Evolutionary conservation across 164 flowering plant genomes (phyloP), one percentile per base, ranked within the genome.

Genomic region (Cinnamomum chago): DNA sequence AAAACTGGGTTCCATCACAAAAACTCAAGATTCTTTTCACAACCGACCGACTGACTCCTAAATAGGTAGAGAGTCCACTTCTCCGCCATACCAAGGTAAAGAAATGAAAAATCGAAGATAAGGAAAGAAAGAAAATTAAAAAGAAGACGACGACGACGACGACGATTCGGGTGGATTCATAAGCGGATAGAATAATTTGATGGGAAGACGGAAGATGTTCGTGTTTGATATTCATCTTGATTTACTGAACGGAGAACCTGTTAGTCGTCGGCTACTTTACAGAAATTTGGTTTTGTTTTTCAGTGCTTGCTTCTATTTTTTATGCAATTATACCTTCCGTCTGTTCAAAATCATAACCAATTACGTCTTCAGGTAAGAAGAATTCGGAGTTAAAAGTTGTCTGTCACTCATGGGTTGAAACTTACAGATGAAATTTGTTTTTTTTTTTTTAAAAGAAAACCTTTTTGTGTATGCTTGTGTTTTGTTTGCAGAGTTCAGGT

Each of bases 361-460:
- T 65, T 73, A 65, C 50, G 14, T 83, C 6, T 70, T 75, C 85
- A 88, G 90, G 93, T 80, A 74, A 35, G 10, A 35, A 35, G 47
- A 35, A 35, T 5, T 35, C 47, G 9, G 6, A 35, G 47, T 35
- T 35, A 30, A 30, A 30, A 30, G 33, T 30, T 30, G 33, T 30
- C 33, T 30, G 33, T 30, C 5, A 30, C 33, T 30, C 33, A 35
- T 7, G 47, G 10, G 7, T 6, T 35, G 47, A 35, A 35, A 35
- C 47, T 35, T 35, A 4, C 33, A 30, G 33, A 30, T 30, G 33
- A 30, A 24, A 0, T 24, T 24, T 25, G 3, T 30, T 30, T 30
- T 0, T 30, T 30, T 30, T 30, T 2, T 30, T 28, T 28, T 28
- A 2, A 30, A 30, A 30, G 33, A 30, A 30, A 30, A 30, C 3